Evolutionary conservation across 192 early-diverging fungal species (phyloP), one percentile per base, ranked within the genome.

Genomic region (Phlyctochytrium bullatum): DNA sequence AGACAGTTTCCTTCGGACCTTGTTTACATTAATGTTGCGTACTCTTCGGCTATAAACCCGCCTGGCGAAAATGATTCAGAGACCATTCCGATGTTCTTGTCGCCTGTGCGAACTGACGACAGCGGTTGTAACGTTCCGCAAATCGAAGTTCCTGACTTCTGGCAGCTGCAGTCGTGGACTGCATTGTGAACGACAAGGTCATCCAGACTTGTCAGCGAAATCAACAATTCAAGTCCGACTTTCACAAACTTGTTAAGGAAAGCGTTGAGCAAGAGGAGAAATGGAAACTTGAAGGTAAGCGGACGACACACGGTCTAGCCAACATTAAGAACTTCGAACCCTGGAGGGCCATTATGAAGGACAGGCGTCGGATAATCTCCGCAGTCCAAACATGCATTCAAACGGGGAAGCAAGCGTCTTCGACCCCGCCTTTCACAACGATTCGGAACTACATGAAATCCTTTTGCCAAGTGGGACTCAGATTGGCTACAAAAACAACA

Each of bases 31-130:
- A 69, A 69, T 36, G 2, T 69, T 54, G 67, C 67, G 0, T 30
- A 23, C 3, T 62, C 67, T 24, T 28, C 25, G 17, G 30, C 29
- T 27, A 34, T 69, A 24, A 23, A 33, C 0, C 23, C 67, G 16
- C 67, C 67, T 12, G 59, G 59, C 6, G 33, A n/a, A 34, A 24
- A 69, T 36, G 67, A 69, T 62, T 60, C 67, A 2, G 25, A 62
- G 2, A 69, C 60, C 62, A 69, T 69, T 52, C 67, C 67, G 3
- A 52, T 69, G 1, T 69, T 47, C 34, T 4, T 69, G 10, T 62
- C 60, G 3, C 59, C 60, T 27, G 35, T 69, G 60, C 34, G 67
- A 12, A 62, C 61, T 10, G 59, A n/a, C 10, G 51, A 62, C n/a
- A n/a, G 47, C 51, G 59, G 56, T 20, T 24, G 10, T 17, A n/a